Conservation (phyloP, 2,329 filamentous ascomycete genomes). For the Pseudogymnoascus sp. region DNA sequence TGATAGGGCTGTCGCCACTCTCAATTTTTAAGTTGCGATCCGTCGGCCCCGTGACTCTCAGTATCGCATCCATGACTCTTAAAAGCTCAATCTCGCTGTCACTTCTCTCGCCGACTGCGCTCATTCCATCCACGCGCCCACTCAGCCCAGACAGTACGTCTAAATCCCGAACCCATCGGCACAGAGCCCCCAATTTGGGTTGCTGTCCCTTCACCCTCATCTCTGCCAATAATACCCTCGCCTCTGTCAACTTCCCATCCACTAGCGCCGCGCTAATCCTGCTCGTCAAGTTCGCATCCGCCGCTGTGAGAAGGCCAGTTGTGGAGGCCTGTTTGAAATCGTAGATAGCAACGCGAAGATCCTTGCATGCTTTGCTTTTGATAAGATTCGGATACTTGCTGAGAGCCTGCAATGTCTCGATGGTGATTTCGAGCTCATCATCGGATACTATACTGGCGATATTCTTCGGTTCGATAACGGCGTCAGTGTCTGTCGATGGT, state of each 20-base stretch:
- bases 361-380: constrained; percentile 61
- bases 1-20: constrained; percentile 37
- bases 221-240: constrained; percentile 56
- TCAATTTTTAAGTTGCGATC: constrained; percentile 38
- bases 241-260: constrained; percentile 58
- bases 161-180: constrained; percentile 64
- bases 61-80: constrained; percentile 52
- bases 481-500: constrained; percentile 44
- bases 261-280: constrained; percentile 57
- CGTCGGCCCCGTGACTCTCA: constrained; percentile 54
- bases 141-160: constrained; percentile 60
- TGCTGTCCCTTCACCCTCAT: constrained; percentile 59
- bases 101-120: constrained; percentile 30
- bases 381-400: constrained; percentile 52
- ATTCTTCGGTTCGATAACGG: constrained; percentile 37
- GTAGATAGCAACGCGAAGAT: constrained; percentile 58
- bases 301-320: constrained; percentile 51
- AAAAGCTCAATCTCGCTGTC: constrained; percentile 47
- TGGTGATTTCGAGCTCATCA: constrained; percentile 58
- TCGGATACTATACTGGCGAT: constrained; percentile 47
- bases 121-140: constrained; percentile 34
- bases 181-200: constrained; percentile 60
- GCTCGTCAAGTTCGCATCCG: constrained; percentile 55
- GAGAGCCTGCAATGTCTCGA: constrained; percentile 54
- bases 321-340: constrained; percentile 62